phyloP scores from a whole-genome alignment of 768 basidiomycete species.

The Lepiota venenata region DNA sequence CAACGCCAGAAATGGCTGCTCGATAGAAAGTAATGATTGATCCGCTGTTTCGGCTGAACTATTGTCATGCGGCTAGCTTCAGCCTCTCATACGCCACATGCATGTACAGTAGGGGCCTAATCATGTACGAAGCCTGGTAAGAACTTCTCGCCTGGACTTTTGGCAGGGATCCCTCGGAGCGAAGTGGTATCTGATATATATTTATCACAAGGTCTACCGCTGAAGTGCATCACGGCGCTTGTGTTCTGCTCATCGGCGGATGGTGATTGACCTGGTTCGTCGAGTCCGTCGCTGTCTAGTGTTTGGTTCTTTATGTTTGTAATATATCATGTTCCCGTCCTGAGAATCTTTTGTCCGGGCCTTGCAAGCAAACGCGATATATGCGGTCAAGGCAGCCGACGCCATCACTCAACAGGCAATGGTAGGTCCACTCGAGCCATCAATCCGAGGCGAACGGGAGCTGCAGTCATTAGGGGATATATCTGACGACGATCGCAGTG shows the following conservation, averaged over 20 bases:
- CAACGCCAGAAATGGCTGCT: conserved; percentile 23
- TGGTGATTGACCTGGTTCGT: conserved; percentile 24
- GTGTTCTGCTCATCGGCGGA: conserved; percentile 21
- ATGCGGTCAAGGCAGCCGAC: conserved; percentile 25
- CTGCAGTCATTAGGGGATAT: conserved; percentile 19
- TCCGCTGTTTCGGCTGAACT: conserved; percentile 23
- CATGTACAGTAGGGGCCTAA: conserved; percentile 26
- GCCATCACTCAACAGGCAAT: conserved; percentile 27
- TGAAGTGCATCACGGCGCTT: conserved; percentile 21
- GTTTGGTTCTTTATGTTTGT: conserved; percentile 24
- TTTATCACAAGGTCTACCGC: too few species aligned
- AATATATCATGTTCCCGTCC: neutral
- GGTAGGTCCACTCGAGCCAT: conserved; percentile 11
- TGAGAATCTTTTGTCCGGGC: conserved; percentile 15
- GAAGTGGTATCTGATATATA: too few species aligned
- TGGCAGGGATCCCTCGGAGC: neutral
- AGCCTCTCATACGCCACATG: conserved; percentile 27
- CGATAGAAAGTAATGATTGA: conserved; percentile 19
- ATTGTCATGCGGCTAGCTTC: conserved; percentile 22
- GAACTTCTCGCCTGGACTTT: neutral
- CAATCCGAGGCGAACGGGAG: neutral
- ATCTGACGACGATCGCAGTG: conserved; percentile 26
- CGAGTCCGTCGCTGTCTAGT: conserved; percentile 26
- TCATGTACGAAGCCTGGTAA: conserved; percentile 24
- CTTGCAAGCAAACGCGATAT: conserved; percentile 27